Conservation (phyloP, 345 rosid genomes). For the Litchi chinensis region DNA sequence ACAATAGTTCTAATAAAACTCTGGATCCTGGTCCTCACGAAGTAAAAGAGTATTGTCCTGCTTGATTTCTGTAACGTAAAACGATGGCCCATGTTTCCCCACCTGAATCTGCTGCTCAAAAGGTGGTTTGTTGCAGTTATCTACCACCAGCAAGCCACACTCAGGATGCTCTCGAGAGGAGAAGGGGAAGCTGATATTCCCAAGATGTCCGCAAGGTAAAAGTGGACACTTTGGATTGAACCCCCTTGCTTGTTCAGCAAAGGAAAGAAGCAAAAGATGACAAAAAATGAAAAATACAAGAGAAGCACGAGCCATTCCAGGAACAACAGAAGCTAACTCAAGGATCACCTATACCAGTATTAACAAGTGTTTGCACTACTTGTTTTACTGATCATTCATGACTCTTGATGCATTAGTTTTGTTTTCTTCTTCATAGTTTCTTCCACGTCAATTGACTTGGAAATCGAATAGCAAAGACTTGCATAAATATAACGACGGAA, state of each 20-base stretch:
- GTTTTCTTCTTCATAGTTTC: no score
- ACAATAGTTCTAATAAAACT: slow-evolving; percentile 4
- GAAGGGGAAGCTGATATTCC: slow-evolving; percentile 27
- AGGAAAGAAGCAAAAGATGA: neutral
- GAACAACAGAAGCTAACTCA: no score
- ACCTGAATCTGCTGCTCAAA: slow-evolving; percentile 39
- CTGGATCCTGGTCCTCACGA: slow-evolving; percentile 19
- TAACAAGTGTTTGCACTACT: no score
- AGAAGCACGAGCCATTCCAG: neutral
- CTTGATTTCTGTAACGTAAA: slow-evolving; percentile 26
- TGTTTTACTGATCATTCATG: no score
- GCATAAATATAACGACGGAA: no score
- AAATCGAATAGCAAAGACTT: no score
- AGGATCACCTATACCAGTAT: no score
- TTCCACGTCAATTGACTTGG: no score
- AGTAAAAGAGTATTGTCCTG: slow-evolving; percentile 27
- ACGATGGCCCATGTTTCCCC: slow-evolving; percentile 28
- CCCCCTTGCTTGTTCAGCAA: neutral
- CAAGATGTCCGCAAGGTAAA: slow-evolving; percentile 28
- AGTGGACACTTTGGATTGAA: neutral
- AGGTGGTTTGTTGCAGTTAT: slow-evolving; percentile 18
- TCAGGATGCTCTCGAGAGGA: neutral
- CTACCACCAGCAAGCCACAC: slow-evolving; percentile 34
- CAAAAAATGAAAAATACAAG: neutral
- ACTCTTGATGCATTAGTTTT: no score